Base-by-base conservation (phyloP, 192 early-diverging fungal species). In the Allomyces javanicus region DNA sequence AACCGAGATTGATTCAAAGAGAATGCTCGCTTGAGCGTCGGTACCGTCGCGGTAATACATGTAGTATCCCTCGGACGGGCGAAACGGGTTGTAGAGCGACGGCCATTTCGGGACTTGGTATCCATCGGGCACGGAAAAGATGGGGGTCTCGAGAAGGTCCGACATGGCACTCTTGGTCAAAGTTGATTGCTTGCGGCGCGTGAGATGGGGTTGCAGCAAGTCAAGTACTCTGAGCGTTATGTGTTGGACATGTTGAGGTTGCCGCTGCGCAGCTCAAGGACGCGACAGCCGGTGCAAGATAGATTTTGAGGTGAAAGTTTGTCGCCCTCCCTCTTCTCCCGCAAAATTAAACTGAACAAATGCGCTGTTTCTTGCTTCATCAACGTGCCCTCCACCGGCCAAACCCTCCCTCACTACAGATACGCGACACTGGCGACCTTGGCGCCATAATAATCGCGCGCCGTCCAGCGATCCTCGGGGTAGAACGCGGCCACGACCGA, bases 81-180 rank as follows among this genome's bases (percentile, higher is more conserved):
- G 71, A 61, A 82, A 72, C 11, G 80, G 80, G 78, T 78, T 79
- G 64, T 82, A 82, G 33, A 82, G 71, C 1, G 78, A 72, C 58
- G 80, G 80, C 80, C 80, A 82, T 43, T 62, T 61, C 24, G 78
- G 78, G 19, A 76, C 72, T 19, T 62, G 62, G 63, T 63, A 26
- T 23, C 44, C 70, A 66, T 67, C 70, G 70, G 1, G 73, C 68
- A 4, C 62, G 10, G 61, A 71, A 71, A 58, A 58, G 3, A n/a
- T n/a, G 50, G 17, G 12, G 17, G 21, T 58, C 50, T 58, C 50
- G 17, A 58, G 50, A 4, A 40, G 33, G 33, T 40, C 33, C 33
- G 33, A 40, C 33, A 40, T 40, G 33, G 33, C 7, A 7, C 7
- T 3, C 33, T 3, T 40, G 33, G 4, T 40, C 33, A 7, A 40